A percentile compares a stretch with the other conserved stretches of the same genome.
phyloP scores from a whole-genome alignment of 1,284 basidiomycete genomes.

The Apiotrichum laibachii region DNA sequence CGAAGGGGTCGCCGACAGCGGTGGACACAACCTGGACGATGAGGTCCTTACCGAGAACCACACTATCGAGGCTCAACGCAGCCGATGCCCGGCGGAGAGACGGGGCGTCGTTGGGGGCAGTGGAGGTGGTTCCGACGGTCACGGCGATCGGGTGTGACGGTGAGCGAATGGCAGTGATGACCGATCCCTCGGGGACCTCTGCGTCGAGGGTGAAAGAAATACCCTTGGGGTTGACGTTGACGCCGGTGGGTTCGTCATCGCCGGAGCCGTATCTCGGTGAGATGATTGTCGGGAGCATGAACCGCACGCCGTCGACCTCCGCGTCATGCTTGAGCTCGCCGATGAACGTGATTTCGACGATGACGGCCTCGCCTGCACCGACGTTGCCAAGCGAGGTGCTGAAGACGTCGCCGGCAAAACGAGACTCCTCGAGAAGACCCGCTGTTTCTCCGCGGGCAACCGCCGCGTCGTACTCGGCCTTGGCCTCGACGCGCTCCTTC shows the following conservation, averaged over 20 bases:
- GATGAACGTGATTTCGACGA: slow-evolving; percentile 22
- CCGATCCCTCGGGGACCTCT: slow-evolving; percentile 12
- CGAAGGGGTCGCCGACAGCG: slow-evolving; percentile 23
- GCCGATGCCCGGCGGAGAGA: slow-evolving; percentile 12
- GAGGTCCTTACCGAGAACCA: slow-evolving; percentile 23
- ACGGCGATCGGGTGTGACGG: slow-evolving; percentile 20
- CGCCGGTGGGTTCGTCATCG: background rate
- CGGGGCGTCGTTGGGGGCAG: slow-evolving; percentile 9
- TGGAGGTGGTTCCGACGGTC: slow-evolving; percentile 16
- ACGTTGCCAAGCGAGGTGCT: slow-evolving; percentile 20
- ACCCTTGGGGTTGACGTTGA: background rate
- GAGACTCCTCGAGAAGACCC: slow-evolving; percentile 47
- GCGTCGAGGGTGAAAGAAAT: slow-evolving; percentile 14
- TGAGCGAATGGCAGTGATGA: slow-evolving; percentile 22
- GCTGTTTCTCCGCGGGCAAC: slow-evolving; percentile 52
- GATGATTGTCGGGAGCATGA: slow-evolving; percentile 23
- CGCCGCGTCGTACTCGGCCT: slow-evolving; percentile 53
- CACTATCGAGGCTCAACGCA: background rate
- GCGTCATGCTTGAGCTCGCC: slow-evolving; percentile 27
- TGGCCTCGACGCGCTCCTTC: slow-evolving; percentile 57
- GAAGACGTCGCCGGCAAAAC: slow-evolving; percentile 19
- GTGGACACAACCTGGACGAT: slow-evolving; percentile 24
- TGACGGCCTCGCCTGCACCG: slow-evolving; percentile 7
- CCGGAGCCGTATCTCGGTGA: slow-evolving; percentile 22
- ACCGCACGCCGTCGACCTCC: slow-evolving; percentile 23